Evolutionary conservation across 306 rosid genomes (phyloP).

Genomic region (Rosa multiflora): DNA sequence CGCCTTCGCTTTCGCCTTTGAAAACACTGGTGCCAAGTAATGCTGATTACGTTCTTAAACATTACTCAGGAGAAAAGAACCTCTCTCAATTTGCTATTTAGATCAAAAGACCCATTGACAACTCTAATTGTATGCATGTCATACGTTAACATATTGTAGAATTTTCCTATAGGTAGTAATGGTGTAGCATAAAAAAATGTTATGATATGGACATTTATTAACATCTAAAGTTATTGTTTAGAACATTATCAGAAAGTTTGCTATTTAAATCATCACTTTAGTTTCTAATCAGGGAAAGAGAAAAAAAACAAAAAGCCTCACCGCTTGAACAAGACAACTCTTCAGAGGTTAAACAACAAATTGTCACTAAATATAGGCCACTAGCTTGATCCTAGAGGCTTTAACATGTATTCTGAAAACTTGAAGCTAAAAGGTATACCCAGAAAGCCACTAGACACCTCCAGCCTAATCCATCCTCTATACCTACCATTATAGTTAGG

Average conservation of each 20-base stretch:
- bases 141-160: no score
- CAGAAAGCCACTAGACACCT: not conserved
- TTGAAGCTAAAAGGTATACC: not conserved
- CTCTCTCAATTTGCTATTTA: not conserved
- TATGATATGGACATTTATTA: no score
- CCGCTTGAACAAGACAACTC: not conserved
- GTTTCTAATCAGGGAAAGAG: not conserved
- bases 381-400: not conserved
- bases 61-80: no score
- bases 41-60: no score
- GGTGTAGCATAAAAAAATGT: no score
- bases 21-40: no score
- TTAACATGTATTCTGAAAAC: not conserved
- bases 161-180: no score
- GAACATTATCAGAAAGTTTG: not conserved
- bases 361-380: not conserved
- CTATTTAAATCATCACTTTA: not conserved
- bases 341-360: not conserved
- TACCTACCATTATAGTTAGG: no score
- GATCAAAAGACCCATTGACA: no score
- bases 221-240: no score
- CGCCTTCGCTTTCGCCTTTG: no score
- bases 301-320: not conserved
- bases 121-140: no score
- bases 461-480: not conserved